These are phyloP conservation scores for Arxiozyma slooffiae DNA, from an alignment of 1,139 yeast species.

Conservation along the genomic window DNA sequence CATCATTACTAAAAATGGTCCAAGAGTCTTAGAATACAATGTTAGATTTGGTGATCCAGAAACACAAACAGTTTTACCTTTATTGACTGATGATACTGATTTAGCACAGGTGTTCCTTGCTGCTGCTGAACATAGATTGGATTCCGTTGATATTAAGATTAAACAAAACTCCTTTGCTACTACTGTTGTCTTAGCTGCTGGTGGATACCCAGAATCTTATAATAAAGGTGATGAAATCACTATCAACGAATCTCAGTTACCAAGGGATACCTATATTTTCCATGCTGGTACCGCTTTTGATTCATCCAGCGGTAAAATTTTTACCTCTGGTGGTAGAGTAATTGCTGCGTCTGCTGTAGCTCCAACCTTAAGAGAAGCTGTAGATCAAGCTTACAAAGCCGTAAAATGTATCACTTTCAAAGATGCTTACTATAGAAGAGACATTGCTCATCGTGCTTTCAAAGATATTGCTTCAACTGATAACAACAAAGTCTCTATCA, in stretches of 20 bases:
- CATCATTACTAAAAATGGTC: conserved; percentile 75
- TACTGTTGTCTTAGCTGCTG: conserved; percentile 93
- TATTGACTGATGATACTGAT: conserved; percentile 74
- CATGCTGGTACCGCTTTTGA: conserved; percentile 80
- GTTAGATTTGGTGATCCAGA: conserved; percentile 99
- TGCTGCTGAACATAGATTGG: conserved; percentile 89
- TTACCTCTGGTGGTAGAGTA: conserved; percentile 93
- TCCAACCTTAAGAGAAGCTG: conserved; percentile 64
- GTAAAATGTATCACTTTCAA: conserved; percentile 64
- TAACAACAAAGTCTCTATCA: conserved; percentile 36
- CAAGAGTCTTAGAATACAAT: conserved; percentile 92
- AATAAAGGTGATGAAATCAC: conserved; percentile 78
- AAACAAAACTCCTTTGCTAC: conserved; percentile 61
- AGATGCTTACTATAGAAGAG: conserved; percentile 76
- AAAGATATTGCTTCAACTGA: conserved; percentile 36
- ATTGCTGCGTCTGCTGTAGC: conserved; percentile 91
- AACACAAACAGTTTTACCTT: conserved; percentile 90
- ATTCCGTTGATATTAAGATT: conserved; percentile 61
- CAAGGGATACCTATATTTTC: conserved; percentile 60
- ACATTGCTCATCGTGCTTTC: conserved; percentile 95
- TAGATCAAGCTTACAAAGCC: conserved; percentile 75
- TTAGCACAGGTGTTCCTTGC: conserved; percentile 88
- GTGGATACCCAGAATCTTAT: conserved; percentile 89
- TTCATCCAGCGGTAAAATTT: conserved; percentile 43
- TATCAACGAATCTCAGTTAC: conserved; percentile 39